Base-by-base conservation (phyloP, 2,329 filamentous ascomycete genomes). In the Polychaeton citri region DNA sequence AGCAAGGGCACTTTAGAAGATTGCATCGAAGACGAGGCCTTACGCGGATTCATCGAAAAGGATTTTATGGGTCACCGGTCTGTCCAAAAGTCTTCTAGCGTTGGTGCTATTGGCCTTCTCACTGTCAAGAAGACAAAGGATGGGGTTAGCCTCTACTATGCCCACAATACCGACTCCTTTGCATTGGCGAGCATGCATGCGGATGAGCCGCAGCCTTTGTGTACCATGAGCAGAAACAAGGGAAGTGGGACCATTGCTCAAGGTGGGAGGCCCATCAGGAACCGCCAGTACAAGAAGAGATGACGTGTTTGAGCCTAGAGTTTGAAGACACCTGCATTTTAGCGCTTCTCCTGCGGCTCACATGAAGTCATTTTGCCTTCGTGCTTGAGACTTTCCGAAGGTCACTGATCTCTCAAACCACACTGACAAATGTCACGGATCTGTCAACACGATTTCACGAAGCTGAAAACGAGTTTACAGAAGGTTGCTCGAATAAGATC, bases 1-100 rank as follows among this genome's bases (percentile, higher is more conserved):
- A 61, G 59, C 34, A 71, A 65, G 12, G 84, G 84, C 5, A 58
- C 59, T 6, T 74, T 81, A 43, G 42, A 45, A n/a, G 39, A 46
- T 13, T 46, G 46, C 21, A 43, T 76, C 12, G 83, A 93, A 45
- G 87, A 96, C 46, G 79, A 83, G 49, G 74, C 74, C 5, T 71
- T 96, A 57, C 69, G 74, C 46, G 72, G 72, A 0, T 88, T 94
- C 62, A 81, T 98, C 44, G 64, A 75, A 34, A 68, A 79, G n/a
- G 90, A 96, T 54, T 98, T 98, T 54, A 90, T 93, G 78, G 72
- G 77, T 31, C 90, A 95, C 54, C 82, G 86, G 0, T 84, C 86
- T 34, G 87, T 98, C 43, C 71, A 67, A 47, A 69, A 79, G 49
- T 90, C 85, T 49, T 74, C 79, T 37, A 88, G 84, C 8, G 69